Evolutionary conservation across 2,329 filamentous ascomycete genomes (phyloP), one percentile per base, ranked within the genome.

Genomic region (Sporothrix luriei): DNA sequence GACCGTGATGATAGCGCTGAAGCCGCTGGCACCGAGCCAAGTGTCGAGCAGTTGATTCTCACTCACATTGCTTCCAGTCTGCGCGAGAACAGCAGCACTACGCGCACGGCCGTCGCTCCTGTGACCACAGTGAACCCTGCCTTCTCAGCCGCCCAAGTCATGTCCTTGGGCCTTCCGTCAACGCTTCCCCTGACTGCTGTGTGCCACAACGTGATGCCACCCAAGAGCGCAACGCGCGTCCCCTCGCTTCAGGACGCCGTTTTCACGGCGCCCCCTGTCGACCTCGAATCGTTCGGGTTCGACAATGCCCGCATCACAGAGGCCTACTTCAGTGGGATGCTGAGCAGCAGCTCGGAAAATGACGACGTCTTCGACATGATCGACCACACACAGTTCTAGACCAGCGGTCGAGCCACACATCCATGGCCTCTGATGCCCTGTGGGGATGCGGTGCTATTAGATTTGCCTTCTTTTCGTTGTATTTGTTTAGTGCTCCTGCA

Each of bases 261-360:
- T n/a, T 21, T 49, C n/a, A 9, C 48, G 16, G 43, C 16, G 19
- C 16, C 16, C 48, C 2, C 16, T 10, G 9, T n/a, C 6, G 48
- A 21, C 48, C 19, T n/a, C 19, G 16, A n/a, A 2, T 49, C 48
- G 3, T 49, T n/a, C 9, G 48, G 21, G 5, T 26, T 62, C 13
- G 57, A 62, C 9, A 46, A 26, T 21, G 13, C 9, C 57, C 7
- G n/a, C 38, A 9, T 62, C 38, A 62, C 38, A 14, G 71, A 70
- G 38, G 52, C 70, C 66, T 70, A 69, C 14, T 49, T 71, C 19
- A 66, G 51, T 16, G 46, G 29, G 3, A 38, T 4, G 2, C 3
- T 57, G 16, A 26, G 24, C 43, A 43, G n/a, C 61, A 21, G 16
- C 54, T 57, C 61, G 0, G 21, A 9, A 11, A 40, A 11, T 3